phyloP scores from a whole-genome alignment of 495 filamentous ascomycete genomes.

The Hypoxylon subgilvum region DNA sequence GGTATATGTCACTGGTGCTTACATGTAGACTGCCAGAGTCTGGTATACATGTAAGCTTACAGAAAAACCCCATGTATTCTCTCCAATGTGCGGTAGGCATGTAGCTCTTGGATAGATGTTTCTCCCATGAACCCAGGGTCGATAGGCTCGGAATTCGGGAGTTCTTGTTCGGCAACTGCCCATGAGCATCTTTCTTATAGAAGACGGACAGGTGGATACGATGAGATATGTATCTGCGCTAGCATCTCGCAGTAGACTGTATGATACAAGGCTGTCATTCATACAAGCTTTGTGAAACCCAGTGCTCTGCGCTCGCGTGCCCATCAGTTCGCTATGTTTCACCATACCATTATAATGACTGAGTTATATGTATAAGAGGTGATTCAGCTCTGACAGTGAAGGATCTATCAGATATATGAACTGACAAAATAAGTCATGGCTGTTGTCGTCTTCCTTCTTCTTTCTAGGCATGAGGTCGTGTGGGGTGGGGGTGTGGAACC shows the following conservation, averaged over 20 bases:
- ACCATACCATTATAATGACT: background rate
- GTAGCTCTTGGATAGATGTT: too few relatives aligned
- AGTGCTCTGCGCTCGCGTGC: constrained; percentile 1
- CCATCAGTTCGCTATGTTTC: constrained; percentile 8
- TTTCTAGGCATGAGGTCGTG: constrained; percentile 1
- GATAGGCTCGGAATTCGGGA: background rate
- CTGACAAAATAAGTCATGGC: background rate
- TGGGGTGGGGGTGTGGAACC: constrained; percentile 25
- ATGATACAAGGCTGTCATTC: too few relatives aligned
- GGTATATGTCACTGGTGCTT: too few relatives aligned
- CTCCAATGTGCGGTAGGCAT: too few relatives aligned
- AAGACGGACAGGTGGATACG: too few relatives aligned
- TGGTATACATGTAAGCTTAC: constrained; percentile 3
- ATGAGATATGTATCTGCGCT: too few relatives aligned
- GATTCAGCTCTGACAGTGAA: constrained; percentile 2
- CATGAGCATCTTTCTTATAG: background rate
- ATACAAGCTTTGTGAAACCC: background rate
- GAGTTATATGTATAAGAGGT: background rate
- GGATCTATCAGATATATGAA: background rate
- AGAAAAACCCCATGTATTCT: too few relatives aligned
- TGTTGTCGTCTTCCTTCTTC: constrained; percentile 1
- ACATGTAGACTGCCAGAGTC: constrained; percentile 2
- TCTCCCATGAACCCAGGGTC: too few relatives aligned
- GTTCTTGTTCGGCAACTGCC: too few relatives aligned
- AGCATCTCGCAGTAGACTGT: too few relatives aligned